Conservation (phyloP, 305 asterid genomes). For the Solanum hybrid region DNA sequence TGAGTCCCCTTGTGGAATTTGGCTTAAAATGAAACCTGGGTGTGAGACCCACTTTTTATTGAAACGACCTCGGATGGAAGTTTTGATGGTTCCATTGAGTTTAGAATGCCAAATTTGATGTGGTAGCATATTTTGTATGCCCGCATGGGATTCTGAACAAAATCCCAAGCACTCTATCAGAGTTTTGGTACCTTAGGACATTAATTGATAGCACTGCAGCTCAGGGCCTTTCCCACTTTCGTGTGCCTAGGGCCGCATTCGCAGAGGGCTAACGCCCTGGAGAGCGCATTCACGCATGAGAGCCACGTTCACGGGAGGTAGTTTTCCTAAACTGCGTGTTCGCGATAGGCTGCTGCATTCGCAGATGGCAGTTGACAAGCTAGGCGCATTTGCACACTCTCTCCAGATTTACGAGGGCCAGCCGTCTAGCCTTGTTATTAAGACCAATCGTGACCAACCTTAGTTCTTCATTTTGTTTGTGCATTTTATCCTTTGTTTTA, state of each 20-base stretch:
- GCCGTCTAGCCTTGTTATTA: neutral
- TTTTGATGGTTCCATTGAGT: too few species aligned
- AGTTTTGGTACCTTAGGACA: neutral
- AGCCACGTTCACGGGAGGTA: rapidly evolving
- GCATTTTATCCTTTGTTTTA: neutral
- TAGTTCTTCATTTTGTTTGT: neutral
- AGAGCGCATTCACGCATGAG: neutral
- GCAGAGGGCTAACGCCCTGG: neutral
- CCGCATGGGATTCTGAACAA: neutral
- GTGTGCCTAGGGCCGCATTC: neutral
- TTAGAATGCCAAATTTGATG: too few species aligned
- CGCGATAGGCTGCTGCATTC: neutral
- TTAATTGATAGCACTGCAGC: neutral
- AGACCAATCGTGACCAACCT: neutral
- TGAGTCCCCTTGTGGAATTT: too few species aligned
- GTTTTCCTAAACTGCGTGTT: neutral
- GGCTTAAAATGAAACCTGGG: neutral
- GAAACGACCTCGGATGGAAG: neutral
- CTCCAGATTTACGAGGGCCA: neutral
- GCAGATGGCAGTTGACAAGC: neutral
- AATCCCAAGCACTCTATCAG: too few species aligned
- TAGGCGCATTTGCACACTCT: neutral
- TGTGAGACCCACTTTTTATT: neutral
- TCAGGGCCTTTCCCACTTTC: neutral
- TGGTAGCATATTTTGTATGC: neutral